phyloP scores from a whole-genome alignment of 805 yeast species.

The Aciculoconidium aculeatum region DNA sequence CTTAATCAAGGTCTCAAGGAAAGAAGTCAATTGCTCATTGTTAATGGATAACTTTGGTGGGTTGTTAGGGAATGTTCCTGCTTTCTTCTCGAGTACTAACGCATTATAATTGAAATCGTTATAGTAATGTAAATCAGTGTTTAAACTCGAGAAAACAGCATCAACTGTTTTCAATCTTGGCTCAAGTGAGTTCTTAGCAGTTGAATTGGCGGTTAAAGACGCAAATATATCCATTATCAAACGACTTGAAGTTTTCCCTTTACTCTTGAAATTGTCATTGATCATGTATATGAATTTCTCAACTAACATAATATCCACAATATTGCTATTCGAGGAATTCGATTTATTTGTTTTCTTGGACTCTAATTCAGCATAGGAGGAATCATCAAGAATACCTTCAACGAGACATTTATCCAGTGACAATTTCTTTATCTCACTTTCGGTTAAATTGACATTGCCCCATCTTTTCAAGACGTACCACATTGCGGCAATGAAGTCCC shows the following conservation, averaged over 20 bases:
- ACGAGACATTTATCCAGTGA: neutral
- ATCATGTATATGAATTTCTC: constrained; percentile 31
- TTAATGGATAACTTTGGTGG: constrained; percentile 22
- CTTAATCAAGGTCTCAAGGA: constrained; percentile 16
- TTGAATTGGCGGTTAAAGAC: constrained; percentile 15
- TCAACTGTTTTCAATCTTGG: constrained; percentile 25
- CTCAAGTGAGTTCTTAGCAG: constrained; percentile 11
- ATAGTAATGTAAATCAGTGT: constrained; percentile 22
- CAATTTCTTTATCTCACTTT: constrained; percentile 4
- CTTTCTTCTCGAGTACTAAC: constrained; percentile 9
- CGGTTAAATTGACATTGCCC: constrained; percentile 25
- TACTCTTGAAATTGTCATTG: constrained; percentile 16
- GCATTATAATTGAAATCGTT: constrained; percentile 23
- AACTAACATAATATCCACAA: constrained; percentile 25
- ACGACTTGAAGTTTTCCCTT: constrained; percentile 13
- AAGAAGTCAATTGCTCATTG: constrained; percentile 16
- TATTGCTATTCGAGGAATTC: constrained; percentile 1
- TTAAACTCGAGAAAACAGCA: constrained; percentile 23
- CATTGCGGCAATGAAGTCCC: constrained; percentile 23
- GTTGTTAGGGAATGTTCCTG: constrained; percentile 14
- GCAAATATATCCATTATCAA: constrained; percentile 24
- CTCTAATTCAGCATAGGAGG: constrained; percentile 3
- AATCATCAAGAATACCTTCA: constrained; percentile 2
- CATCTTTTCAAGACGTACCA: constrained; percentile 30
- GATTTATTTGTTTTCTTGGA: neutral